Evolutionary conservation across 345 rosid species (phyloP), one percentile per base, ranked within the genome.

Genomic region (Fremontodendron californicum): DNA sequence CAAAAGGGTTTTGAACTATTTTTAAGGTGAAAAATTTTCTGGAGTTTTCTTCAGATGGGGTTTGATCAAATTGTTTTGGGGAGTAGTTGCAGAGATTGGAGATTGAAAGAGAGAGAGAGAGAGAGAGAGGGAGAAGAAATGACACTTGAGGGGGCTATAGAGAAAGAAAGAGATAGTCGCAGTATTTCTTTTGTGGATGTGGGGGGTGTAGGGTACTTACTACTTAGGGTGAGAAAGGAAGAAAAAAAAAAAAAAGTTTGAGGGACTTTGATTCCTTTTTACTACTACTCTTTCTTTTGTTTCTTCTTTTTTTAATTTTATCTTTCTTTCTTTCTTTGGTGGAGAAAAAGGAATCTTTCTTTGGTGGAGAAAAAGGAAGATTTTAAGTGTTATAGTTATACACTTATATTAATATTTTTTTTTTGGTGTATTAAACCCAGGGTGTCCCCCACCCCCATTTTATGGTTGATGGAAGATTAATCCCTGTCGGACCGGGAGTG

Each of bases 61-160:
- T 45, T 65, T 78, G 88, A 81, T 80, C 80, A 81, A n/a, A 54
- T 45, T 67, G 55, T 69, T 76, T 71, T 21, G 75, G 51, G 81
- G 78, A 82, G 87, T 81, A 52, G 88, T 84, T 85, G 90, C 86
- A 85, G 89, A 80, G 87, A 81, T 86, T 87, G 62, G 87, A 89
- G 91, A 86, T 55, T 82, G 88, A 61, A 16, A 61, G 1, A 29
- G 39, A 61, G 10, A 61, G 7, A 29, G 49, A 45, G 48, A 29
- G 65, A 61, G 67, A 57, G 49, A 71, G 61, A 72, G 72, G 73
- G 81, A 77, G 78, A 61, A 62, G 90, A 88, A 91, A 86, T 88
- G 95, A 91, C 95, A 91, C 88, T 91, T 82, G 87, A 73, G 73
- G 82, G 75, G 48, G 64, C 73, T 73, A 74, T 49, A 75, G 64